A percentile compares a stretch with the other conserved stretches of the same genome.
phyloP scores from a whole-genome alignment of 2,329 filamentous ascomycete species.

The Fusarium sp. region DNA sequence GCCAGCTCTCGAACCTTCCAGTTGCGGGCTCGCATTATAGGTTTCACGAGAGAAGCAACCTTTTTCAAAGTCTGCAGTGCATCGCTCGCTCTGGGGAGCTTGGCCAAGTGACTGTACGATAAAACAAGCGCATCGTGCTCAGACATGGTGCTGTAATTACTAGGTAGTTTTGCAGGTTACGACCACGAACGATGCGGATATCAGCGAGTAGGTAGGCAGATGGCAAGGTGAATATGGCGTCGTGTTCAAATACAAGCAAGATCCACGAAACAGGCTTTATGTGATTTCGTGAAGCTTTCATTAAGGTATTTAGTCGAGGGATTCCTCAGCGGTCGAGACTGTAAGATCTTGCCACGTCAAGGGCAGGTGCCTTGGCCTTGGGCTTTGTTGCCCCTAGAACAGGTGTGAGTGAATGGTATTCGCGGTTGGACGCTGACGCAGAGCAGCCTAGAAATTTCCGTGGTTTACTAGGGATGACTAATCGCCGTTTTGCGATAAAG shows the following conservation, averaged over 20 bases:
- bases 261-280: background rate
- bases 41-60: slow-evolving; percentile 90
- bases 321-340: slow-evolving; percentile 1
- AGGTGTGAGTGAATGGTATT: slow-evolving; percentile 17
- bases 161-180: slow-evolving; percentile 8
- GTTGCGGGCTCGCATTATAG: slow-evolving; percentile 88
- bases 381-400: slow-evolving; percentile 24
- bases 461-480: slow-evolving; percentile 39
- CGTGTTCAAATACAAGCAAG: slow-evolving; percentile 4
- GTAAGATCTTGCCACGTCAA: slow-evolving; percentile 42
- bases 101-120: slow-evolving; percentile 64
- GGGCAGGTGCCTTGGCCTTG: slow-evolving; percentile 47
- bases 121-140: slow-evolving; percentile 59
- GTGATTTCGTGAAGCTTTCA: background rate
- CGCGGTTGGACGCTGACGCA: slow-evolving; percentile 30
- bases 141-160: slow-evolving; percentile 34
- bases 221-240: slow-evolving; percentile 17
- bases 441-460: slow-evolving; percentile 46
- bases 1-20: slow-evolving; percentile 85
- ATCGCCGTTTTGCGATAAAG: slow-evolving; percentile 6
- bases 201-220: slow-evolving; percentile 3
- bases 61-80: slow-evolving; percentile 76
- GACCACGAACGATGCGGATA: slow-evolving; percentile 15
- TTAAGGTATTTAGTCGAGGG: background rate
- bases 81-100: slow-evolving; percentile 62